Percentiles rank a stretch among this genome's conserved stretches.
phyloP scores from a whole-genome alignment of 1,139 yeast genomes.

The Saccharomyces hybrid region DNA sequence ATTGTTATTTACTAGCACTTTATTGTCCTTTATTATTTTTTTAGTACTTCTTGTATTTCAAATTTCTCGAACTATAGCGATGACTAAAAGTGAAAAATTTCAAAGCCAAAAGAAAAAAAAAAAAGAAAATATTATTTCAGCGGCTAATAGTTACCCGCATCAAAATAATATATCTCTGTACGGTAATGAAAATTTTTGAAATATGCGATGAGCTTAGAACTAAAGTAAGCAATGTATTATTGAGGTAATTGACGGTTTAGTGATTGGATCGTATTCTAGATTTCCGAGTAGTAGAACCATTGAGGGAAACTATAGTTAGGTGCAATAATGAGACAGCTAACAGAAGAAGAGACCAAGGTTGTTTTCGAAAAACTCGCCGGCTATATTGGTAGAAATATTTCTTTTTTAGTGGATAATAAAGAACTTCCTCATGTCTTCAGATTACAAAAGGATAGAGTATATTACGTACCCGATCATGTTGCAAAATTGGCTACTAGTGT shows the following conservation, averaged over 20 bases:
- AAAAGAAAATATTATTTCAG: slow-evolving; percentile 1
- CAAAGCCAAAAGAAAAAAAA: neutral
- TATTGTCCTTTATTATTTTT: neutral
- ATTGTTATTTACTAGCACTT: neutral
- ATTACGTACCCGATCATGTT: slow-evolving; percentile 76
- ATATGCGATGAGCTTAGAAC: slow-evolving; percentile 14
- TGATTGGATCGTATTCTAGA: neutral
- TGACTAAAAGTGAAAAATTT: neutral
- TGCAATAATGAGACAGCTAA: slow-evolving; percentile 72
- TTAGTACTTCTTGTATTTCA: neutral
- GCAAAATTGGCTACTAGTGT: slow-evolving; percentile 87
- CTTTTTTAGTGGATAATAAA: slow-evolving; percentile 77
- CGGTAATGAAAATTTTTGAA: neutral
- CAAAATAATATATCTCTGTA: neutral
- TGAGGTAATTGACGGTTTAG: neutral
- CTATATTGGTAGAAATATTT: slow-evolving; percentile 90
- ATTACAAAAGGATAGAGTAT: slow-evolving; percentile 91
- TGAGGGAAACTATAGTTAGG: neutral
- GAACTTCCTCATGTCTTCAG: slow-evolving; percentile 93
- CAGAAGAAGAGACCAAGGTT: slow-evolving; percentile 94
- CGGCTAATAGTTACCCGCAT: neutral
- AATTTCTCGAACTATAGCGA: neutral
- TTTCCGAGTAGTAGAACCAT: neutral
- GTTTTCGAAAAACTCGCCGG: slow-evolving; percentile 95
- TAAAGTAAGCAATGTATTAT: neutral